These are phyloP conservation scores for Arxiozyma slooffiae DNA, from an alignment of 1,139 yeast species.

Conservation along the genomic window DNA sequence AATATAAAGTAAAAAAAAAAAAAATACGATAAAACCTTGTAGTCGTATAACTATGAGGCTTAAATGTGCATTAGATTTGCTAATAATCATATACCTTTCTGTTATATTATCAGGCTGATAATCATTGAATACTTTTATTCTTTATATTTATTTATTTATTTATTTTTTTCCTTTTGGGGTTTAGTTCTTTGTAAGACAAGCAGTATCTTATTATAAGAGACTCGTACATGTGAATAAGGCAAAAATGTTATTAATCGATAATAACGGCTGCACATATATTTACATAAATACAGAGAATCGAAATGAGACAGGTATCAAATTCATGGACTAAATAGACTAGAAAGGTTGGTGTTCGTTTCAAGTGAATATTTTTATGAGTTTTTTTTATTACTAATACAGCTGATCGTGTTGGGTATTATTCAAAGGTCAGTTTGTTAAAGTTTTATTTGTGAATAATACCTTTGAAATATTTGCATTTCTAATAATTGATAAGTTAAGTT, in stretches of 20 bases:
- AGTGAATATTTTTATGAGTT: conserved; percentile 16
- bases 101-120: neutral
- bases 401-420: conserved; percentile 20
- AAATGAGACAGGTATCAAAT: neutral
- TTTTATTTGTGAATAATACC: conserved; percentile 25
- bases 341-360: conserved; percentile 14
- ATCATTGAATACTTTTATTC: too few species aligned
- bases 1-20: too few species aligned
- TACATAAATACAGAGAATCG: neutral
- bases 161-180: neutral
- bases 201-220: neutral
- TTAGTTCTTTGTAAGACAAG: neutral
- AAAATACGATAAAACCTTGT: neutral
- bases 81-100: too few species aligned
- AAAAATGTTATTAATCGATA: neutral
- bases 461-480: conserved; percentile 8
- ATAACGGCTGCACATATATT: neutral
- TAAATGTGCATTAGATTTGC: too few species aligned
- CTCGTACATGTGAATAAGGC: too few species aligned
- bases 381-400: conserved; percentile 26
- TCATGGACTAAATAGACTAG: conserved; percentile 15
- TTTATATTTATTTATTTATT: too few species aligned
- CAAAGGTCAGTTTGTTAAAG: conserved; percentile 27
- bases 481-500: neutral
- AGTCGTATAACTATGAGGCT: too few species aligned